phyloP scores from a whole-genome alignment of 2,329 filamentous ascomycete species.

The Periconia sp. region DNA sequence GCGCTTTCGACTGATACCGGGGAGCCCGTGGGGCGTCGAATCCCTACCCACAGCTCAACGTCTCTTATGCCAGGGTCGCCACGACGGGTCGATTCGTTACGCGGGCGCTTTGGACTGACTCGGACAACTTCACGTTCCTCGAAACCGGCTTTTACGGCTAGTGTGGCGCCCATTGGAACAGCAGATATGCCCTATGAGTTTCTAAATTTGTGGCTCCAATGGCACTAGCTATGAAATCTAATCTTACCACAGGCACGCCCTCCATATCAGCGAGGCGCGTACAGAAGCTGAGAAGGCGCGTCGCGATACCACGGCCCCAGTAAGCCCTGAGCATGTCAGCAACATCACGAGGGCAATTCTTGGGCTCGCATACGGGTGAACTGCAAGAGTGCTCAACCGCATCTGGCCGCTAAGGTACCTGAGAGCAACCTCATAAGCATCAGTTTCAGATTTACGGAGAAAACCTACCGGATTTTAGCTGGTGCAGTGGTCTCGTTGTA shows the following conservation, averaged over 20 bases:
- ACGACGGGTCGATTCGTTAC: conserved; percentile 2
- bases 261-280: conserved; percentile 32
- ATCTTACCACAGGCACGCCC: conserved; percentile 23
- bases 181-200: conserved; percentile 28
- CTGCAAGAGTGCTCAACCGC: conserved; percentile 22
- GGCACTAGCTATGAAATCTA: background rate
- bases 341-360: background rate
- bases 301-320: conserved; percentile 35
- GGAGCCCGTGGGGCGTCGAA: conserved; percentile 18
- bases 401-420: conserved; percentile 21
- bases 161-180: conserved; percentile 27
- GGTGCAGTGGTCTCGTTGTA: conserved; percentile 28
- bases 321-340: conserved; percentile 23
- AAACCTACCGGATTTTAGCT: conserved; percentile 28
- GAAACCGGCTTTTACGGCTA: conserved; percentile 34
- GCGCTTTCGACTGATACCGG: conserved; percentile 16
- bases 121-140: conserved; percentile 27
- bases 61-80: conserved; percentile 10
- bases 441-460: background rate
- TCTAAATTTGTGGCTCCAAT: conserved; percentile 8
- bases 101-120: conserved; percentile 16
- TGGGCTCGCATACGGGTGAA: conserved; percentile 17
- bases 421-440: conserved; percentile 1
- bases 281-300: conserved; percentile 29
- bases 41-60: conserved; percentile 22